A percentile compares a stretch with the other conserved stretches of the same genome.
These are phyloP conservation scores for Hyphochytrium catenoides DNA, from an alignment of 352 stramenopile genomes.

Conservation along the genomic window DNA sequence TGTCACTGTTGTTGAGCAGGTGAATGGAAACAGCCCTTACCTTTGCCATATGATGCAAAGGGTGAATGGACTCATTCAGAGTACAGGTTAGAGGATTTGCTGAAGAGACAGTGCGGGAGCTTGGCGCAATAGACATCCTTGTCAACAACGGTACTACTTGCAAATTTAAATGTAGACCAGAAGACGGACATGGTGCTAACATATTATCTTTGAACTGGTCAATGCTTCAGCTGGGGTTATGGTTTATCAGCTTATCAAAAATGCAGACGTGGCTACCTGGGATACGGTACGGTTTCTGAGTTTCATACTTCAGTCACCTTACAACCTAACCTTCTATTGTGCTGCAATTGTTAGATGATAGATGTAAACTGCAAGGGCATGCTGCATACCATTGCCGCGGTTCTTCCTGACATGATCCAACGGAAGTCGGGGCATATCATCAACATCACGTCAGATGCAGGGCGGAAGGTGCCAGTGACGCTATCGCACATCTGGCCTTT, in stretches of 20 bases:
- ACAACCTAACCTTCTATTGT: neutral
- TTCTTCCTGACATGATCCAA: constrained; percentile 38
- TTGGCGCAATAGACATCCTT: constrained; percentile 56
- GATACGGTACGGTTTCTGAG: constrained; percentile 14
- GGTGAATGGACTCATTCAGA: neutral
- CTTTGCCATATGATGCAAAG: neutral
- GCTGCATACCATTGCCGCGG: constrained; percentile 54
- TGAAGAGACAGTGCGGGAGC: constrained; percentile 20
- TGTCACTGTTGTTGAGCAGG: constrained; percentile 34
- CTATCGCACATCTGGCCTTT: constrained; percentile 14
- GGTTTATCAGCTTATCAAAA: constrained; percentile 71
- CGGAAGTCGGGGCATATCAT: constrained; percentile 50
- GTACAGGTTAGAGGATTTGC: constrained; percentile 27
- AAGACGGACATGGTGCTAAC: no score
- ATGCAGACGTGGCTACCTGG: constrained; percentile 71
- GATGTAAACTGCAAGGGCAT: constrained; percentile 80
- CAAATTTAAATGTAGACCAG: no score
- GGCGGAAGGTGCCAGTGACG: constrained; percentile 16
- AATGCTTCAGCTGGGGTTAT: constrained; percentile 50
- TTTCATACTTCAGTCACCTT: neutral
- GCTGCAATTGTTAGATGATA: constrained; percentile 27
- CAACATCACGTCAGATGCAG: constrained; percentile 60
- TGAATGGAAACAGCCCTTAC: constrained; percentile 4
- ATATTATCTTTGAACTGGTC: neutral
- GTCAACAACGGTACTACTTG: no score